These are phyloP conservation scores for Apiosordaria backusii DNA, from an alignment of 495 filamentous ascomycete genomes.

Conservation along the genomic window DNA sequence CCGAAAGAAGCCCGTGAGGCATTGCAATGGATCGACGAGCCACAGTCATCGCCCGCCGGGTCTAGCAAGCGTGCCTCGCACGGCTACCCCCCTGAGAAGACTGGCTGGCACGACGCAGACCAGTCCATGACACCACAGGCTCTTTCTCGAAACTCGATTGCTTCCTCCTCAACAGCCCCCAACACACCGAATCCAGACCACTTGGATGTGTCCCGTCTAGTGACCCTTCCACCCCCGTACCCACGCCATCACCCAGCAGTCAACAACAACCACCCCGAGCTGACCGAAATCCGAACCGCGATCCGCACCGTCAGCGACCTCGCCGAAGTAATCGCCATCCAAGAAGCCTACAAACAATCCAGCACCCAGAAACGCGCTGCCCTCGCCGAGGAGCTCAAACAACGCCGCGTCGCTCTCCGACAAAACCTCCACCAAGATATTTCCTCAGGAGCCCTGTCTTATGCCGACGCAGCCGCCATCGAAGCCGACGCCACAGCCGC, in stretches of 20 bases:
- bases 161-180: constrained; percentile 40
- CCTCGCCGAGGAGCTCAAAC: constrained; percentile 38
- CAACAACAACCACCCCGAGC: constrained; percentile 89
- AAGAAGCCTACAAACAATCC: constrained; percentile 52
- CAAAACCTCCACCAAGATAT: constrained; percentile 70
- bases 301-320: constrained; percentile 77
- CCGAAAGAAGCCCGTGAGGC: constrained; percentile 67
- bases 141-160: constrained; percentile 36
- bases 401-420: constrained; percentile 44
- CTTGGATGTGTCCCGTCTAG: constrained; percentile 84
- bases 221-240: constrained; percentile 88
- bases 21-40: constrained; percentile 55
- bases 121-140: constrained; percentile 31
- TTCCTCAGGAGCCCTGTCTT: constrained; percentile 68
- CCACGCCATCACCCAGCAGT: constrained; percentile 91
- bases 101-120: constrained; percentile 67
- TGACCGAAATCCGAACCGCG: constrained; percentile 68
- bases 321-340: constrained; percentile 63
- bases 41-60: constrained; percentile 31
- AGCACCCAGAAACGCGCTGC: constrained; percentile 45
- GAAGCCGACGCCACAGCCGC: constrained; percentile 65
- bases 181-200: constrained; percentile 45
- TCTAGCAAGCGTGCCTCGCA: constrained; percentile 43
- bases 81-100: constrained; percentile 84
- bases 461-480: constrained; percentile 68